A percentile compares a stretch with the other conserved stretches of the same genome.
These are phyloP conservation scores for Cadophora malorum DNA, from an alignment of 2,329 filamentous ascomycete species.

Conservation along the genomic window DNA sequence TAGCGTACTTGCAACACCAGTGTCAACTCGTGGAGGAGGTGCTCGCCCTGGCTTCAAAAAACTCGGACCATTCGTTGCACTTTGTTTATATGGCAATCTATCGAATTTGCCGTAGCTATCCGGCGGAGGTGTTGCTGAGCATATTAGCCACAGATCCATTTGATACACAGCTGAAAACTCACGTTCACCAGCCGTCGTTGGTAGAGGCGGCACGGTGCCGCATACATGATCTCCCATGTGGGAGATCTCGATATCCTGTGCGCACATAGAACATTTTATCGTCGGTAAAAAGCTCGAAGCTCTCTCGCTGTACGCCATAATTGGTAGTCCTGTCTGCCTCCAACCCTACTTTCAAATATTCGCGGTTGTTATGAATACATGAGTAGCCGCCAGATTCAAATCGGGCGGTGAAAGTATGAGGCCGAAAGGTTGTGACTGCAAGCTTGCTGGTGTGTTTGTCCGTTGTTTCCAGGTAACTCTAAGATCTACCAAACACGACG, in stretches of 20 bases:
- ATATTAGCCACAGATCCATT: constrained; percentile 23
- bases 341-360: constrained; percentile 24
- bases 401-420: constrained; percentile 28
- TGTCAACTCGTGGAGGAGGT: constrained; percentile 57
- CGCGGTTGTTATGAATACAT: constrained; percentile 32
- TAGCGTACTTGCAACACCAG: constrained; percentile 58
- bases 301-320: constrained; percentile 45
- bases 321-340: constrained; percentile 22
- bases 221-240: constrained; percentile 88
- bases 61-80: constrained; percentile 36
- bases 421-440: constrained; percentile 14
- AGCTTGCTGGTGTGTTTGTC: constrained; percentile 22
- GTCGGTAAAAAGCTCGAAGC: constrained; percentile 77
- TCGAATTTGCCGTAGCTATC: constrained; percentile 40
- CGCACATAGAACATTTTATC: constrained; percentile 87
- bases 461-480: constrained; percentile 21
- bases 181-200: constrained; percentile 54
- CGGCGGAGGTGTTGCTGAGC: constrained; percentile 42
- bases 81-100: constrained; percentile 35
- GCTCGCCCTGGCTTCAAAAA: constrained; percentile 49
- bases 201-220: constrained; percentile 45
- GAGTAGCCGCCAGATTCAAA: constrained; percentile 18
- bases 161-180: constrained; percentile 26
- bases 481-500: constrained; percentile 4
- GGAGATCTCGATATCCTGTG: constrained; percentile 79